phyloP scores from a whole-genome alignment of 1,284 basidiomycete species.

The Sanghuangporus baumii region DNA sequence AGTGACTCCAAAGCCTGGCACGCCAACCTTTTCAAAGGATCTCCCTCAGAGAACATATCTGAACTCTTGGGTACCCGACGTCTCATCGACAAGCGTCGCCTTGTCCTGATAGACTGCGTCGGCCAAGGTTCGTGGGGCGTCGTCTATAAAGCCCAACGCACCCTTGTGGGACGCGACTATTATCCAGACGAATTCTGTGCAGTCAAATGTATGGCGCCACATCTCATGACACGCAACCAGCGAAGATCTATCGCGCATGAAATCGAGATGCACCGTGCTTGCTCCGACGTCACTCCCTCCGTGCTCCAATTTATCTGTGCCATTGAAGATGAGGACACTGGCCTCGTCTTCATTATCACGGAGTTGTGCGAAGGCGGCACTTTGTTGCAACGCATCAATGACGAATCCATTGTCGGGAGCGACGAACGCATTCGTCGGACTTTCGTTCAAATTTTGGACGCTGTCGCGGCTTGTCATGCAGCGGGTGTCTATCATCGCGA shows the following conservation, averaged over 20 bases:
- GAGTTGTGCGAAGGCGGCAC: conserved; percentile 85
- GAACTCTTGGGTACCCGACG: too few species aligned
- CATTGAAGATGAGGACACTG: conserved; percentile 40
- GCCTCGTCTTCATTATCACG: conserved; percentile 55
- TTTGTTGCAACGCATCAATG: conserved; percentile 81
- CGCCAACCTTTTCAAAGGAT: too few species aligned
- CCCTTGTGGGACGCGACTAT: conserved; percentile 26
- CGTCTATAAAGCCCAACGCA: conserved; percentile 86
- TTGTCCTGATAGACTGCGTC: conserved; percentile 51
- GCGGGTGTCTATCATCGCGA: conserved; percentile 96
- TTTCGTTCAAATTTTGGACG: conserved; percentile 90
- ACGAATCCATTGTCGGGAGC: conserved; percentile 55
- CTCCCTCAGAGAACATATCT: too few species aligned
- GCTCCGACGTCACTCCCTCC: conserved; percentile 43
- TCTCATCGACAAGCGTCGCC: conserved; percentile 31
- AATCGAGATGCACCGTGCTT: conserved; percentile 43
- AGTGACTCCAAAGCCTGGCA: too few species aligned
- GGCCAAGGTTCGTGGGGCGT: conserved; percentile 96
- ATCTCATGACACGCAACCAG: conserved; percentile 27
- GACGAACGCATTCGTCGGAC: conserved; percentile 81
- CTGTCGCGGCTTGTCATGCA: conserved; percentile 84
- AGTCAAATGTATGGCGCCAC: conserved; percentile 43
- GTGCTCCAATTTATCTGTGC: conserved; percentile 60
- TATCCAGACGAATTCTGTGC: conserved; percentile 63
- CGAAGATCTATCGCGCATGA: conserved; percentile 41